Percentiles rank a stretch among this genome's conserved stretches.
These are phyloP conservation scores for Fusarium acutatum DNA, from an alignment of 2,329 filamentous ascomycete genomes.

Conservation along the genomic window DNA sequence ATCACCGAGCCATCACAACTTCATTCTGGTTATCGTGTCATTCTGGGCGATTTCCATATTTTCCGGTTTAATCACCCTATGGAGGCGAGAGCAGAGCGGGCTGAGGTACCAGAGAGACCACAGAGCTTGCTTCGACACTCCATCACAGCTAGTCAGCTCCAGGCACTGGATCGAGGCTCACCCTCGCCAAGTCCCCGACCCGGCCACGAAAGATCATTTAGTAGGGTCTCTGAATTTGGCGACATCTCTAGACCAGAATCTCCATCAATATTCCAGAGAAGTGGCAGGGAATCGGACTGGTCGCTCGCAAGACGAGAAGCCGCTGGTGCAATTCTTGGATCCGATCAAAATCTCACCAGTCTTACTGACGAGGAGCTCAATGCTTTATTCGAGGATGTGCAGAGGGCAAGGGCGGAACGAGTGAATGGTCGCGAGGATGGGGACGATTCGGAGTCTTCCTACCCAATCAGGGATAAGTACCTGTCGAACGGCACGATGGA, in stretches of 20 bases:
- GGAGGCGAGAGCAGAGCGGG: constrained; percentile 91
- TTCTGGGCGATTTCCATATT: constrained; percentile 97
- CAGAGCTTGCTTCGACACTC: constrained; percentile 89
- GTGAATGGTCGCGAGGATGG: constrained; percentile 79
- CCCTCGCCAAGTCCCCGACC: constrained; percentile 71
- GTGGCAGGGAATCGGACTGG: constrained; percentile 89
- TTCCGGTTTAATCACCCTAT: constrained; percentile 98
- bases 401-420: constrained; percentile 80
- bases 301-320: constrained; percentile 92
- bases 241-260: constrained; percentile 79
- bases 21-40: constrained; percentile 92
- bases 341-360: constrained; percentile 89
- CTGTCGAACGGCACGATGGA: constrained; percentile 94
- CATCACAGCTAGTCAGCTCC: constrained; percentile 68
- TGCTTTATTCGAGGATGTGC: constrained; percentile 91
- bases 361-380: constrained; percentile 95
- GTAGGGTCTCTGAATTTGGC: constrained; percentile 81
- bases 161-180: constrained; percentile 63
- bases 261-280: constrained; percentile 71
- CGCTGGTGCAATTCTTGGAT: constrained; percentile 87
- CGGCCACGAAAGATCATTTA: constrained; percentile 81
- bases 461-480: constrained; percentile 91
- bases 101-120: constrained; percentile 66
- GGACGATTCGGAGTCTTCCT: constrained; percentile 93
- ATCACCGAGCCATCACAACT: constrained; percentile 86